Conservation (phyloP, 345 rosid genomes). For the Brassica juncea region DNA sequence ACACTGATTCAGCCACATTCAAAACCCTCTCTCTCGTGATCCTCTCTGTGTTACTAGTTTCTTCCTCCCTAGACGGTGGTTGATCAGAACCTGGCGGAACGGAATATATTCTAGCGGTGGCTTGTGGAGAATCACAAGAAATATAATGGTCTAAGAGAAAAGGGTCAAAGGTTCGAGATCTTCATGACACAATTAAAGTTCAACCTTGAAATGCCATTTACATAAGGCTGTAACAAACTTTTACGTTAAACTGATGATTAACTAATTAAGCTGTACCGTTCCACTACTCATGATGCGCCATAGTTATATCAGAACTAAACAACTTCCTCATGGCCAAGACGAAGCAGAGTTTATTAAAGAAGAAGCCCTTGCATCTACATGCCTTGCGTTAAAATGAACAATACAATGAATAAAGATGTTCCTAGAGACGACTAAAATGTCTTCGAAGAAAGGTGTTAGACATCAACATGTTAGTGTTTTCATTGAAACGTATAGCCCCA, state of each 20-base stretch:
- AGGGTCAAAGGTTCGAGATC: constrained; percentile 57
- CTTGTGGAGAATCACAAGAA: constrained; percentile 48
- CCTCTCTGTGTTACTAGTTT: constrained; percentile 16
- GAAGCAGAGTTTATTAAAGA: not conserved
- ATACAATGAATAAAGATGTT: too few relatives aligned
- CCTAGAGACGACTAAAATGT: too few relatives aligned
- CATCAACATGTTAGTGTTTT: too few relatives aligned
- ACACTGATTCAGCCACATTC: too few relatives aligned
- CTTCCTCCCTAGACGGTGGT: constrained; percentile 6
- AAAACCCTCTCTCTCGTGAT: constrained; percentile 1
- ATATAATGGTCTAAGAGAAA: constrained; percentile 64
- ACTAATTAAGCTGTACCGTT: not conserved
- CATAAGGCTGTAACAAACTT: not conserved
- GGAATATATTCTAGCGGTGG: constrained; percentile 39
- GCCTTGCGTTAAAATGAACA: too few relatives aligned
- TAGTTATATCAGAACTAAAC: not conserved
- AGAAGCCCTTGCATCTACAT: not conserved
- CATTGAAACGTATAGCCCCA: too few relatives aligned
- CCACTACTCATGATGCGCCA: not conserved
- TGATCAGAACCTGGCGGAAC: constrained; percentile 35
- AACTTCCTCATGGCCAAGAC: not conserved
- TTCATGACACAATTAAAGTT: constrained; percentile 41
- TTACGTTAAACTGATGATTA: not conserved
- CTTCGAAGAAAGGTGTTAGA: too few relatives aligned
- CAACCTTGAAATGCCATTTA: not conserved